phyloP scores from a whole-genome alignment of 805 yeast genomes.

The Kodamaea sagamina region DNA sequence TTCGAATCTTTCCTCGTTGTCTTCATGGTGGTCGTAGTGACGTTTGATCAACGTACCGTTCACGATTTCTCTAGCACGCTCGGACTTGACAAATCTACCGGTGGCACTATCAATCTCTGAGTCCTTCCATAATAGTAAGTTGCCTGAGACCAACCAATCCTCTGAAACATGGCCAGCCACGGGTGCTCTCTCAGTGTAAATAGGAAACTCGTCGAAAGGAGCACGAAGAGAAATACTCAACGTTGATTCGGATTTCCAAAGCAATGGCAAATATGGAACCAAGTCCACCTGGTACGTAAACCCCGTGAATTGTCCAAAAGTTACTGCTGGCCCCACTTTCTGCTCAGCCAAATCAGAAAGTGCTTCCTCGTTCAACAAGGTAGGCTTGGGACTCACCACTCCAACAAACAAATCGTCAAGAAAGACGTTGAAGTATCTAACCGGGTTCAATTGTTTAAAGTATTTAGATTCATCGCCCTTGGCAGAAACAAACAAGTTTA shows the following conservation, averaged over 20 bases:
- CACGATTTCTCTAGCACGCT: neutral
- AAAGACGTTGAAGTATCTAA: conserved; percentile 29
- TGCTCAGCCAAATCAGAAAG: conserved; percentile 18
- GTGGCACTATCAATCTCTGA: neutral
- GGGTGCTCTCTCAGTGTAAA: conserved; percentile 2
- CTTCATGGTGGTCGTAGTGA: neutral
- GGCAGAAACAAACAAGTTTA: conserved; percentile 29
- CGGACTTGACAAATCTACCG: conserved; percentile 1
- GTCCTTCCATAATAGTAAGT: conserved; percentile 2
- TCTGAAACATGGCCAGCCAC: neutral
- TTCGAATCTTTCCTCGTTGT: neutral
- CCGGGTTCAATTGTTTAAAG: conserved; percentile 20
- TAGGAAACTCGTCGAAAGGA: conserved; percentile 20
- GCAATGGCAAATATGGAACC: conserved; percentile 26
- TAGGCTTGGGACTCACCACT: conserved; percentile 29
- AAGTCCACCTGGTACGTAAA: conserved; percentile 30
- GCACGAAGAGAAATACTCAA: conserved; percentile 27
- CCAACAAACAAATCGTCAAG: conserved; percentile 23
- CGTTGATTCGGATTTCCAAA: conserved; percentile 25
- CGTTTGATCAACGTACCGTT: conserved; percentile 1
- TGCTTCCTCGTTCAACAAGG: conserved; percentile 22
- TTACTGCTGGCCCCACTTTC: conserved; percentile 27
- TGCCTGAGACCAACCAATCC: conserved; percentile 6
- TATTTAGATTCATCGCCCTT: conserved; percentile 27
- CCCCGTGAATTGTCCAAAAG: conserved; percentile 28